Evolutionary conservation across 2,329 filamentous ascomycete species (phyloP).

Genomic region (Chalaropsis ovoidea): DNA sequence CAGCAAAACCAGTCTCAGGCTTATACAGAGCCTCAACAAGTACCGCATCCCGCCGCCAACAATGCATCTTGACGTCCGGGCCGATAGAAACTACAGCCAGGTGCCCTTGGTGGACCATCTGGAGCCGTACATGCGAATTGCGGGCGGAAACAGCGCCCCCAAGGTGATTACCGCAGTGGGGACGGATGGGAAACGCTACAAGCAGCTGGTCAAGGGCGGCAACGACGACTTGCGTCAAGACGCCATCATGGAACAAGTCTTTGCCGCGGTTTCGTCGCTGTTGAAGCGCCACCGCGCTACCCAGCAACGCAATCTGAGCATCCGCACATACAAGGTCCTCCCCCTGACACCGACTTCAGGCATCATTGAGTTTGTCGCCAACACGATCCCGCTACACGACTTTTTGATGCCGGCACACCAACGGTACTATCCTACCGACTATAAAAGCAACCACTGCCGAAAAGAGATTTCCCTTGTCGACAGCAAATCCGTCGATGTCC

Average conservation of each 20-base stretch:
- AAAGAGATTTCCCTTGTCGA: constrained; percentile 67
- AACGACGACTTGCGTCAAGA: constrained; percentile 95
- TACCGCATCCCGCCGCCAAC: constrained; percentile 78
- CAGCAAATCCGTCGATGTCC: constrained; percentile 32
- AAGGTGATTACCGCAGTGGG: constrained; percentile 82
- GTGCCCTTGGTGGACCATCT: constrained; percentile 67
- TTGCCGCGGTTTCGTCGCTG: constrained; percentile 85
- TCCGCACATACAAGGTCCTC: constrained; percentile 94
- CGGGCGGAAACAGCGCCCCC: constrained; percentile 80
- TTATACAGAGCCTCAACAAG: constrained; percentile 53
- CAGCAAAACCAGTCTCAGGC: constrained; percentile 49
- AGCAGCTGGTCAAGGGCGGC: constrained; percentile 88
- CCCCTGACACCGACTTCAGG: constrained; percentile 77
- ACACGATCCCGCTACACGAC: constrained; percentile 85
- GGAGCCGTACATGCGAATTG: constrained; percentile 68
- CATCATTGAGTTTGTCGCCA: constrained; percentile 91
- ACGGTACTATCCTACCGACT: constrained; percentile 73
- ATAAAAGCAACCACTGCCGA: constrained; percentile 64
- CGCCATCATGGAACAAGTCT: constrained; percentile 98
- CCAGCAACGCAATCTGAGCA: constrained; percentile 75
- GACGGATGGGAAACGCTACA: constrained; percentile 69
- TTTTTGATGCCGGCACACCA: constrained; percentile 87
- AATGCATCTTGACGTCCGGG: constrained; percentile 66
- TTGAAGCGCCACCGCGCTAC: constrained; percentile 78
- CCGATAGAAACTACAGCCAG: constrained; percentile 62